Conservation (phyloP, 2,329 filamentous ascomycete species). For the Zymoseptoria brevis region DNA sequence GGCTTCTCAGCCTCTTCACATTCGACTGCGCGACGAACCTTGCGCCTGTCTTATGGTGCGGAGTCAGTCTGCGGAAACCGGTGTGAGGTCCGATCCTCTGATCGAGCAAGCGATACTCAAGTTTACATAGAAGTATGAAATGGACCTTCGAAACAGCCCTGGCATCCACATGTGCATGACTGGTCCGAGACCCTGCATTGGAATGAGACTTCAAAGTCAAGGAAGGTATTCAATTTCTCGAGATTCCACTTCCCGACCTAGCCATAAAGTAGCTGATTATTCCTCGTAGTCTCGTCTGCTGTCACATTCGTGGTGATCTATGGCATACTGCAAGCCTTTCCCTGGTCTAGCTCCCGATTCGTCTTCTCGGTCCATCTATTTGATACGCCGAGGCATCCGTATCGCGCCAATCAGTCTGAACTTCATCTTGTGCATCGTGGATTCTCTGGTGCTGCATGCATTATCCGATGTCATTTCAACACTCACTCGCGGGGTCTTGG, state of each 20-base stretch:
- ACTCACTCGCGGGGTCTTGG: background rate
- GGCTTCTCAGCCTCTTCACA: slow-evolving; percentile 47
- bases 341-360: background rate
- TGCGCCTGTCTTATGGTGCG: slow-evolving; percentile 44
- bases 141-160: background rate
- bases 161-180: background rate
- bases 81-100: slow-evolving; percentile 19
- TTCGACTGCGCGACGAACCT: slow-evolving; percentile 45
- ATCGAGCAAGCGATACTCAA: background rate
- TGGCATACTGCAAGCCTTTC: background rate
- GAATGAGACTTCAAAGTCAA: too few species aligned
- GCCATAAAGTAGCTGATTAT: background rate
- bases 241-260: background rate
- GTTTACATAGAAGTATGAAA: background rate
- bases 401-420: background rate
- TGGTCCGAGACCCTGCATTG: background rate
- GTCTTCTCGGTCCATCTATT: background rate
- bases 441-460: background rate
- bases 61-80: slow-evolving; percentile 37
- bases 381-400: background rate
- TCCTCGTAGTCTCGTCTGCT: background rate
- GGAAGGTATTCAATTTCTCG: background rate
- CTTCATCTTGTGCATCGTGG: background rate
- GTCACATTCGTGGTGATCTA: background rate
- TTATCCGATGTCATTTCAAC: background rate